Evolutionary conservation across 371 early-diverging fungal species (phyloP), one percentile per base, ranked within the genome.

Genomic region (Lichtheimia corymbifera): DNA sequence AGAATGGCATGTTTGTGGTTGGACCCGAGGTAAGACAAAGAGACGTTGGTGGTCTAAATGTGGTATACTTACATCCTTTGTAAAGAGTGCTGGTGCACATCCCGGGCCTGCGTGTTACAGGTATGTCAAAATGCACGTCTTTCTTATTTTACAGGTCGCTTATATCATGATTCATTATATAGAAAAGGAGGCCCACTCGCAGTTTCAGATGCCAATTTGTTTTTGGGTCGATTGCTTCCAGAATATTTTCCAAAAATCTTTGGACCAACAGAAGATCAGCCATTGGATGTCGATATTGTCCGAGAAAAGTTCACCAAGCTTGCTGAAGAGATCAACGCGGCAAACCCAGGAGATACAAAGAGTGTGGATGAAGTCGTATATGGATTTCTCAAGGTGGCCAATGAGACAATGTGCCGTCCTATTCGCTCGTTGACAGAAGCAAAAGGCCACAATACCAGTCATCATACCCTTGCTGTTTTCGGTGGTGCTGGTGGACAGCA

Each of bases 401-500:
- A 96, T 64, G 97, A 98, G 68, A 83, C 93, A 4, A 97, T 98
- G 97, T 92, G 96, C 69, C 82, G 97, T 12, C 96, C 97, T 11
- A 97, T 98, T 54, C 86, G 97, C 7, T 90, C 92, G 1, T 73
- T 98, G 57, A 97, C 98, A 0, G 96, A 97, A 65, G 94, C 93
- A 5, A 93, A 92, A 69, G 98, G 98, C 2, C 90, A 93, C 62
- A 92, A 95, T 58, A 86, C 96, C 0, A 80, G 88, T 14, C 83
- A 89, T 51, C 97, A 97, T 67, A 84, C 87, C 18, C 70, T 98
- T 28, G 92, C 96, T 2, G 93, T 92, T 24, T 98, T 98, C 87
- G 98, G 98, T 42, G 98, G 98, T 18, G 97, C 97, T 44, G 95
- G 98, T 49, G 93, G 92, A 15, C 93, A 93, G 59, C 92, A 92